A percentile compares a stretch with the other conserved stretches of the same genome.
Conservation (phyloP, 2,329 filamentous ascomycete species). For the Sordariomycetes sp. region DNA sequence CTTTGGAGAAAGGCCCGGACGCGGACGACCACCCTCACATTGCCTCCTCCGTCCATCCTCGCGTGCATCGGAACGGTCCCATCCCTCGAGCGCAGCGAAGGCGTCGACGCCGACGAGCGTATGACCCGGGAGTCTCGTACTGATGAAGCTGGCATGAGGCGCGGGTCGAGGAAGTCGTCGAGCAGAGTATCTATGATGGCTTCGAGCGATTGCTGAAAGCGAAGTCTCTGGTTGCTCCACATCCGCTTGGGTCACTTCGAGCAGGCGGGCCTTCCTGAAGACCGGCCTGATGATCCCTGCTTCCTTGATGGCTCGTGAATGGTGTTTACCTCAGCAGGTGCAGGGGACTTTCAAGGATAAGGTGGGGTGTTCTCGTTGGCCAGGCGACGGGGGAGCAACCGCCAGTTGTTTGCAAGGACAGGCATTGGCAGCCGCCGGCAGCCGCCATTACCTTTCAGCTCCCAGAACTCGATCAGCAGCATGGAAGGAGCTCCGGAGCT, state of each 20-base stretch:
- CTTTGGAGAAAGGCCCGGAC: conserved; percentile 69
- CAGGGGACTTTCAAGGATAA: background rate
- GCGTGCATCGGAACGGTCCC: conserved; percentile 47
- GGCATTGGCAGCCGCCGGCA: background rate
- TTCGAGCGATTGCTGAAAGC: conserved; percentile 23
- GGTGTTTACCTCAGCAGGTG: conserved; percentile 4
- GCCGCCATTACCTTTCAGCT: background rate
- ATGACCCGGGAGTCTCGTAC: conserved; percentile 24
- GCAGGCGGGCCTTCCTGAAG: background rate
- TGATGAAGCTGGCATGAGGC: conserved; percentile 31
- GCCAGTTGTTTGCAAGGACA: background rate
- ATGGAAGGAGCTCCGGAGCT: background rate
- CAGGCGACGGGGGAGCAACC: background rate
- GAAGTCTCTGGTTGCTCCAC: conserved; percentile 4
- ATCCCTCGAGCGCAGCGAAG: conserved; percentile 65
- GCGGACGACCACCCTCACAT: conserved; percentile 73
- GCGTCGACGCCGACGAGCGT: conserved; percentile 65
- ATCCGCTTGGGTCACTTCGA: background rate
- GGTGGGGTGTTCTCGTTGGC: background rate
- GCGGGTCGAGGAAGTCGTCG: conserved; percentile 22
- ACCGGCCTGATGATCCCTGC: background rate
- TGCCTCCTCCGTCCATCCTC: conserved; percentile 55
- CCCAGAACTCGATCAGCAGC: background rate
- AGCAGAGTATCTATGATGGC: conserved; percentile 17
- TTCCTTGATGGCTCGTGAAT: background rate